A percentile compares a stretch with the other conserved stretches of the same genome.
These are phyloP conservation scores for Hypomontagnella monticulosa DNA, from an alignment of 495 filamentous ascomycete genomes.

Conservation along the genomic window DNA sequence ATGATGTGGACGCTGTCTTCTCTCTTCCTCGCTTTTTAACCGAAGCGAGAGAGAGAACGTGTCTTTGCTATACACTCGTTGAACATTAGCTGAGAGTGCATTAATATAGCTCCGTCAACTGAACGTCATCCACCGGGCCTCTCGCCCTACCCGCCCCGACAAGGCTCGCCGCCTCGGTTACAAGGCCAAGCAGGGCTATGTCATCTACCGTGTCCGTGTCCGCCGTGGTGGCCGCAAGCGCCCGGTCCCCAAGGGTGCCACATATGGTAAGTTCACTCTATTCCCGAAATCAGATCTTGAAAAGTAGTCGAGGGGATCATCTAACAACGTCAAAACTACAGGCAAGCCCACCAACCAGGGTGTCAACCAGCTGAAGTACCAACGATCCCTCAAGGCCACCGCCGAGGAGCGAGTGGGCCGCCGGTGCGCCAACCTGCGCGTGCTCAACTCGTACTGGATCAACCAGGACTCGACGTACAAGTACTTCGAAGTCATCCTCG, in stretches of 20 bases:
- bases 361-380: constrained; percentile 99
- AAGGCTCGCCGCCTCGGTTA: constrained; percentile 99
- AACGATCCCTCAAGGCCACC: constrained; percentile 95
- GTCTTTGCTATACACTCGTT: constrained; percentile 97
- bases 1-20: constrained; percentile 49
- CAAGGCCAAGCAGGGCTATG: constrained; percentile 99
- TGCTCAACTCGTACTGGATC: constrained; percentile 99
- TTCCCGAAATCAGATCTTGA: not conserved
- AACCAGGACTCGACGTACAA: constrained; percentile 99
- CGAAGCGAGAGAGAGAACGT: constrained; percentile 35
- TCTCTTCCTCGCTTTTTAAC: constrained; percentile 26
- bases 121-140: constrained; percentile 98
- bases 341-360: constrained; percentile 99
- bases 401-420: constrained; percentile 99
- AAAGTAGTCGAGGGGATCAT: not conserved
- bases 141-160: constrained; percentile 96
- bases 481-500: constrained; percentile 99
- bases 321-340: constrained; percentile 51
- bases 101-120: constrained; percentile 99
- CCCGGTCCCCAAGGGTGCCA: constrained; percentile 96
- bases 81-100: constrained; percentile 99
- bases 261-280: constrained; percentile 76
- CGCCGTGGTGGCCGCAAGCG: constrained; percentile 97
- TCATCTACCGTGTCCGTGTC: constrained; percentile 98
- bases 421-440: constrained; percentile 96